Conservation (phyloP, 2,329 filamentous ascomycete species). For the Aureobasidium sp. region DNA sequence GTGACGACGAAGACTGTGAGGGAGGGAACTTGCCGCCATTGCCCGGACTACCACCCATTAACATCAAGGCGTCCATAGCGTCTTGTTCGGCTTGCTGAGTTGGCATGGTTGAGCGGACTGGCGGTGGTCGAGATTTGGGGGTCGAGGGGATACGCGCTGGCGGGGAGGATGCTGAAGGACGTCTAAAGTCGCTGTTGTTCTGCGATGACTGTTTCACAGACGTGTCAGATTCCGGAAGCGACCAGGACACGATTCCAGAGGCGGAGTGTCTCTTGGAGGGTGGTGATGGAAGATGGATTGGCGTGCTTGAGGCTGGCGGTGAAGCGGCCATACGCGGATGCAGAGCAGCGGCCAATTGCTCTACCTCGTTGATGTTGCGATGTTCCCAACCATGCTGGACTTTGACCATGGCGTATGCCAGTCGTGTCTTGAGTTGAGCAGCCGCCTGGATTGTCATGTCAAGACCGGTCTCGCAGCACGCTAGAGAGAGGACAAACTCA, state of each 20-base stretch:
- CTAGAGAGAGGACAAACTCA: slow-evolving; percentile 40
- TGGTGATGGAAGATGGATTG: slow-evolving; percentile 20
- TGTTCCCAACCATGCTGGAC: slow-evolving; percentile 85
- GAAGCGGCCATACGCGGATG: slow-evolving; percentile 16
- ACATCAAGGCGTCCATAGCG: slow-evolving; percentile 70
- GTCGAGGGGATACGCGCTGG: slow-evolving; percentile 27
- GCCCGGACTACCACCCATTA: slow-evolving; percentile 53
- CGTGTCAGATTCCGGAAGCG: neutral
- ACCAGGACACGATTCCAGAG: slow-evolving; percentile 19
- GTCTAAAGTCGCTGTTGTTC: slow-evolving; percentile 17
- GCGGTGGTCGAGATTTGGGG: slow-evolving; percentile 33
- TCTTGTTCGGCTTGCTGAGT: slow-evolving; percentile 66
- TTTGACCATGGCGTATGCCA: slow-evolving; percentile 91
- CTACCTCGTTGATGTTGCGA: slow-evolving; percentile 69
- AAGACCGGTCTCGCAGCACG: neutral
- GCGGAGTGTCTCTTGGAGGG: slow-evolving; percentile 29
- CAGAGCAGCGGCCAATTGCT: slow-evolving; percentile 61
- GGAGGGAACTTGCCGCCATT: neutral
- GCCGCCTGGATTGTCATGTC: slow-evolving; percentile 51
- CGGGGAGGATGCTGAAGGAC: slow-evolving; percentile 9
- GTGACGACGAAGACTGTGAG: slow-evolving; percentile 9
- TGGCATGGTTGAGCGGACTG: slow-evolving; percentile 62
- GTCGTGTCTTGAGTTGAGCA: slow-evolving; percentile 69
- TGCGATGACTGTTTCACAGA: slow-evolving; percentile 21
- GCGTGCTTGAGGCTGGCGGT: slow-evolving; percentile 10